These are phyloP conservation scores for Astragalus glycyphyllos DNA, from an alignment of 306 rosid species.

Conservation along the genomic window DNA sequence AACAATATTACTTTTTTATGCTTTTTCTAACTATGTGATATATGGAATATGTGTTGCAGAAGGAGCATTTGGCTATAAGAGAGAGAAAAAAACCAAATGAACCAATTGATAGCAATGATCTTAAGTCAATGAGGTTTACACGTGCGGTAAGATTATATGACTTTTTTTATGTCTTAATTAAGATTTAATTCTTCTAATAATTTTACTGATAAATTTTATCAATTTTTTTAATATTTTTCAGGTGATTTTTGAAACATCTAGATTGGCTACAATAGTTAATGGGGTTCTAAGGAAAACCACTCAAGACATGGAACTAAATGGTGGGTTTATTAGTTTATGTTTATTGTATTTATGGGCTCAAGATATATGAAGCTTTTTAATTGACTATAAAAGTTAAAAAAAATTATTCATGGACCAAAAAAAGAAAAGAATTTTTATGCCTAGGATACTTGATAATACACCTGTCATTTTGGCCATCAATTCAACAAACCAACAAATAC, in stretches of 20 bases:
- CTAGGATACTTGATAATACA: constrained; percentile 33
- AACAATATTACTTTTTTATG: not conserved
- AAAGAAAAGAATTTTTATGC: constrained; percentile 6
- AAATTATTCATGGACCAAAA: not conserved
- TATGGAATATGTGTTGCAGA: constrained; percentile 49
- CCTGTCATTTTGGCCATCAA: constrained; percentile 47
- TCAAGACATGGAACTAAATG: constrained; percentile 87
- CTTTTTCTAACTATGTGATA: constrained; percentile 36
- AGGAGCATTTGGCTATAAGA: constrained; percentile 86
- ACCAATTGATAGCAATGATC: constrained; percentile 71
- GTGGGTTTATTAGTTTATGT: constrained; percentile 54
- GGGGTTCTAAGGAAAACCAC: constrained; percentile 96
- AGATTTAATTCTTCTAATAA: constrained; percentile 7
- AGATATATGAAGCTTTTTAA: constrained; percentile 41
- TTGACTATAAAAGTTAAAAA: not conserved
- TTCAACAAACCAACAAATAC: constrained; percentile 49
- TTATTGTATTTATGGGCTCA: constrained; percentile 57
- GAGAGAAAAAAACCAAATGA: constrained; percentile 70
- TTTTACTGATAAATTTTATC: not conserved
- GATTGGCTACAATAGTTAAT: constrained; percentile 94
- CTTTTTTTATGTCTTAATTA: constrained; percentile 19
- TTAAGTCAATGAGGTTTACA: constrained; percentile 86
- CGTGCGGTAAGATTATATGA: constrained; percentile 72
- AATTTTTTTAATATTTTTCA: constrained; percentile 42
- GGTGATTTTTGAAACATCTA: constrained; percentile 98